Evolutionary conservation across 164 flowering plant species (phyloP).

Genomic region (Vitis amurensis): DNA sequence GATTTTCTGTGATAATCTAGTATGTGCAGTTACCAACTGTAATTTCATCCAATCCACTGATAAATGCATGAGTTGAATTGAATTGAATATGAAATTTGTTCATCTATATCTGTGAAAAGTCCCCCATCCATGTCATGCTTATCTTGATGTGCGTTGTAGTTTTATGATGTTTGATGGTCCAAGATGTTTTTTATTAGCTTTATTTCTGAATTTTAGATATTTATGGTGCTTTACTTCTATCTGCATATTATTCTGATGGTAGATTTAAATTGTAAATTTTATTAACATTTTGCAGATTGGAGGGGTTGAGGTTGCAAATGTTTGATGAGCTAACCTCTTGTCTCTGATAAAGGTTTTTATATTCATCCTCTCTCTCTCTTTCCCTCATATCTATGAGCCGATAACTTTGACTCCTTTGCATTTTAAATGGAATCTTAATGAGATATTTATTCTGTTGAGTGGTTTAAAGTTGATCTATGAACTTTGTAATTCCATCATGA

Average conservation of each 20-base stretch:
- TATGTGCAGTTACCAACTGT: too few species aligned
- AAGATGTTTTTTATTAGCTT: not conserved
- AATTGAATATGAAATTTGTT: too few species aligned
- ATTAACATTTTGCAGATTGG: constrained; percentile 5
- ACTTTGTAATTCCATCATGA: too few species aligned
- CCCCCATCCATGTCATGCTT: too few species aligned
- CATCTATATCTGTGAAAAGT: too few species aligned
- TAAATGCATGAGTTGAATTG: too few species aligned
- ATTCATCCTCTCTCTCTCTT: not conserved
- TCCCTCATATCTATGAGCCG: not conserved
- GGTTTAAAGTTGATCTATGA: too few species aligned
- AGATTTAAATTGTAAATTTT: not conserved
- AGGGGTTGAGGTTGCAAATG: constrained; percentile 1
- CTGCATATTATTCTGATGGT: not conserved
- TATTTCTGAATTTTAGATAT: not conserved
- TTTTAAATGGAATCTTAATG: not conserved
- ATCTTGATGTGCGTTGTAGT: too few species aligned
- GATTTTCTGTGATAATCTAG: not conserved
- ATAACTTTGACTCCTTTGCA: not conserved
- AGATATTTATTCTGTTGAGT: too few species aligned
- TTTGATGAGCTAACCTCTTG: constrained; percentile 1
- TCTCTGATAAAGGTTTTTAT: constrained; percentile 16
- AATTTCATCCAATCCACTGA: too few species aligned
- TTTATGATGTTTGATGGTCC: too few species aligned
- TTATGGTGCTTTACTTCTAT: not conserved